These are phyloP conservation scores for Micractinium conductrix DNA, from an alignment of 139 green algal species.

Conservation along the genomic window DNA sequence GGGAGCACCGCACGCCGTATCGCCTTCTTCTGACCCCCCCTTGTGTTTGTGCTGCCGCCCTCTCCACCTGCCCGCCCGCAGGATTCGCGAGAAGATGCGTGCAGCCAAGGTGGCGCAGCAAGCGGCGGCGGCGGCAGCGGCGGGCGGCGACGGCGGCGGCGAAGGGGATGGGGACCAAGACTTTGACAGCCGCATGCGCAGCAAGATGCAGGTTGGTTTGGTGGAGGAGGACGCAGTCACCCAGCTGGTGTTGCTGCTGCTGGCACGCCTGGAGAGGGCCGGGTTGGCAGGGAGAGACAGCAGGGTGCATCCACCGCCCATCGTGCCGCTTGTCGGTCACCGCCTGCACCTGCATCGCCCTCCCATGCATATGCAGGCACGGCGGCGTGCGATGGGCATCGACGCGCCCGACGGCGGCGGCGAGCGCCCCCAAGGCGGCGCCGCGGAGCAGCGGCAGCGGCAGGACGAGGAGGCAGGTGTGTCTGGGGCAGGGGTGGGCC, in stretches of 20 bases:
- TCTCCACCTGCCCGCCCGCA: not conserved
- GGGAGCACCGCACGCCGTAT: too few species aligned
- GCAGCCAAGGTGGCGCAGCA: constrained; percentile 43
- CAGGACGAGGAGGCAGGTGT: constrained; percentile 19
- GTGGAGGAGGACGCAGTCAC: too few species aligned
- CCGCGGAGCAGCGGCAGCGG: not conserved
- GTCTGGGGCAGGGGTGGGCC: too few species aligned
- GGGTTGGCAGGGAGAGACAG: too few species aligned
- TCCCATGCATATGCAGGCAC: too few species aligned
- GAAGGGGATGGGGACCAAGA: constrained; percentile 6
- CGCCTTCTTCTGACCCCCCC: too few species aligned
- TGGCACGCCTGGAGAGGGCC: too few species aligned
- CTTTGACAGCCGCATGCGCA: constrained; percentile 54
- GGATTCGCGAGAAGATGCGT: constrained; percentile 46
- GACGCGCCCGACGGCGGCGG: not conserved
- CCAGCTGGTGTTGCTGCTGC: too few species aligned
- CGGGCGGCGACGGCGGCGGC: not conserved
- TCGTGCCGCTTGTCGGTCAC: too few species aligned
- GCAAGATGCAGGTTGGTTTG: too few species aligned
- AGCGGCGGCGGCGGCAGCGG: not conserved
- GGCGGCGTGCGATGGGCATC: constrained; percentile 5
- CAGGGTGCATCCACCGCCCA: too few species aligned
- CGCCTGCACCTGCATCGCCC: too few species aligned
- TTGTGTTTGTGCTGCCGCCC: not conserved
- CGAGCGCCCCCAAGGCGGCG: not conserved